Percentiles rank a stretch among this genome's conserved stretches.
Evolutionary conservation across 805 yeast species (phyloP).

Genomic region (Ogataea philodendri): DNA sequence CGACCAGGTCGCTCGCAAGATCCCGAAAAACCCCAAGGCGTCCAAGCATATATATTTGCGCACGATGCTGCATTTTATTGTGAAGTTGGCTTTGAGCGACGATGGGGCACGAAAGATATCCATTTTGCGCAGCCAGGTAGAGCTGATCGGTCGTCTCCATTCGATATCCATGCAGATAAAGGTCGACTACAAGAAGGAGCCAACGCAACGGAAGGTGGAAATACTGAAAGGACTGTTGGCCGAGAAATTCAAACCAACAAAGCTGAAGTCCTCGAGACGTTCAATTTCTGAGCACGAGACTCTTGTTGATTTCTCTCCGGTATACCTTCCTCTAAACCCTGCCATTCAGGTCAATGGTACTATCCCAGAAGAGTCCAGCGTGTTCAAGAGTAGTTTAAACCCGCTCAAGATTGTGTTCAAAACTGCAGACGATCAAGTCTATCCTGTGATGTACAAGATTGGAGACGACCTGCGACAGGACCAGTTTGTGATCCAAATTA

Average conservation of each 20-base stretch:
- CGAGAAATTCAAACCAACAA: slow-evolving; percentile 42
- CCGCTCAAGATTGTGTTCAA: slow-evolving; percentile 83
- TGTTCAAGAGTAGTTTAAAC: slow-evolving; percentile 86
- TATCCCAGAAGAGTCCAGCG: slow-evolving; percentile 74
- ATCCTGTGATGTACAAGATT: slow-evolving; percentile 86
- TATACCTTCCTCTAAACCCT: slow-evolving; percentile 83
- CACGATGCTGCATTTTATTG: slow-evolving; percentile 32
- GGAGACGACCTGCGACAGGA: slow-evolving; percentile 97
- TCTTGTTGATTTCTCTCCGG: slow-evolving; percentile 44
- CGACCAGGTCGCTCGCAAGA: background rate
- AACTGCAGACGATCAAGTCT: slow-evolving; percentile 50
- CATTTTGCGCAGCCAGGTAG: slow-evolving; percentile 51
- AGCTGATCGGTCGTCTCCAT: slow-evolving; percentile 64
- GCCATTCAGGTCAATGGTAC: slow-evolving; percentile 69
- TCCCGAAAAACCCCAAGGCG: background rate
- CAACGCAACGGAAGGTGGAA: slow-evolving; percentile 75
- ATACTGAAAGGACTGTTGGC: slow-evolving; percentile 55
- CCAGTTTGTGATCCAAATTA: slow-evolving; percentile 93
- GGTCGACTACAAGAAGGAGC: slow-evolving; percentile 56
- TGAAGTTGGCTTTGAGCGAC: slow-evolving; percentile 23
- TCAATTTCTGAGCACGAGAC: slow-evolving; percentile 23
- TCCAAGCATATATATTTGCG: slow-evolving; percentile 25
- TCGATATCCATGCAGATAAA: slow-evolving; percentile 64
- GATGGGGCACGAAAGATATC: slow-evolving; percentile 31
- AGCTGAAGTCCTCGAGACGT: slow-evolving; percentile 13